These are phyloP conservation scores for Colletotrichum sp. DNA, from an alignment of 2,329 filamentous ascomycete species.

Conservation along the genomic window DNA sequence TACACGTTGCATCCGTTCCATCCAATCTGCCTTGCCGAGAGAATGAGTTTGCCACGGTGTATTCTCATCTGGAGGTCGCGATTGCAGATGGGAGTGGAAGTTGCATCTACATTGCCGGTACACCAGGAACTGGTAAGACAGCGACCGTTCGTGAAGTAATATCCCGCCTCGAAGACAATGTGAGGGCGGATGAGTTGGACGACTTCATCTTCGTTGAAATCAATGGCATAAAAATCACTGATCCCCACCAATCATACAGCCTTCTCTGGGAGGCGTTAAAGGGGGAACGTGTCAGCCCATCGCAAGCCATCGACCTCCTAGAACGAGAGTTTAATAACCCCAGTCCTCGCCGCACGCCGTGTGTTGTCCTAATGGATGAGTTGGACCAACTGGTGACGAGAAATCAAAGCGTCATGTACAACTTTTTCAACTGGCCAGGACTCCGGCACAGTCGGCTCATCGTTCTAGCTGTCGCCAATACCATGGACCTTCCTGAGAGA, in stretches of 20 bases:
- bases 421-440: slow-evolving; percentile 99
- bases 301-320: slow-evolving; percentile 88
- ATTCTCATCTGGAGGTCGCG: slow-evolving; percentile 90
- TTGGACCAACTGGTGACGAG: slow-evolving; percentile 97
- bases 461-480: slow-evolving; percentile 96
- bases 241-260: slow-evolving; percentile 95
- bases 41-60: slow-evolving; percentile 88
- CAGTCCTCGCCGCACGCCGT: slow-evolving; percentile 88
- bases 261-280: slow-evolving; percentile 95
- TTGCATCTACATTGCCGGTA: slow-evolving; percentile 99
- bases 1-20: slow-evolving; percentile 94
- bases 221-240: slow-evolving; percentile 99
- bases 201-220: slow-evolving; percentile 99
- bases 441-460: slow-evolving; percentile 90
- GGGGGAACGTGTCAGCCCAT: slow-evolving; percentile 88
- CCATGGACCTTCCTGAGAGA: slow-evolving; percentile 96
- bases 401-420: slow-evolving; percentile 99
- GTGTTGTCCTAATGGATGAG: slow-evolving; percentile 98
- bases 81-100: slow-evolving; percentile 93
- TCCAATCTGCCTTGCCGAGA: slow-evolving; percentile 89
- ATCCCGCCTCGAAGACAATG: slow-evolving; percentile 84
- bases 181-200: slow-evolving; percentile 88
- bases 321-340: slow-evolving; percentile 93
- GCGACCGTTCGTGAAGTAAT: slow-evolving; percentile 97
- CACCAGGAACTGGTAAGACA: slow-evolving; percentile 95